These are phyloP conservation scores for Eucalyptus guilfoylei DNA, from an alignment of 345 rosid species.

Conservation along the genomic window DNA sequence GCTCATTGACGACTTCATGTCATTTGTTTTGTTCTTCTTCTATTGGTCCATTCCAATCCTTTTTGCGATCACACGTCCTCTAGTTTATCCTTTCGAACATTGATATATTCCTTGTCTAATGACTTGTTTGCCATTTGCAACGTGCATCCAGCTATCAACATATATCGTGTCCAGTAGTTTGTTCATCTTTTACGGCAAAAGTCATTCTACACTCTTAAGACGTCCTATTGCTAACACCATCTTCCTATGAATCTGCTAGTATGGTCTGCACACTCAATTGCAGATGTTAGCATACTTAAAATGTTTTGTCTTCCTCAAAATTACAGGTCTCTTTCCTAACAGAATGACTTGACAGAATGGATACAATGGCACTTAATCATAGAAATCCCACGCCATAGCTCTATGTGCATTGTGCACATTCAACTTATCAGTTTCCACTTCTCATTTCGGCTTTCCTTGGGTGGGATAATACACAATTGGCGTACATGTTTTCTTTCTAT, in stretches of 20 bases:
- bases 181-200: background rate
- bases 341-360: background rate
- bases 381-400: background rate
- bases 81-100: too few species aligned
- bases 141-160: too few species aligned
- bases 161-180: fast-evolving
- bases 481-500: background rate
- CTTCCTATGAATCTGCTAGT: background rate
- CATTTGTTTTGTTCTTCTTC: too few species aligned
- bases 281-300: too few species aligned
- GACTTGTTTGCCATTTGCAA: too few species aligned
- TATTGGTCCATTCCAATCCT: too few species aligned
- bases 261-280: too few species aligned
- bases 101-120: too few species aligned
- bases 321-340: fast-evolving
- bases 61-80: too few species aligned
- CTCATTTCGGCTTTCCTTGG: background rate
- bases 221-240: background rate
- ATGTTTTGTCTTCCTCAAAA: background rate
- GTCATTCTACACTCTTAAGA: too few species aligned
- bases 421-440: background rate
- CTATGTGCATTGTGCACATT: background rate
- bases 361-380: too few species aligned
- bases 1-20: too few species aligned
- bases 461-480: background rate